A percentile compares a stretch with the other conserved stretches of the same genome.
These are phyloP conservation scores for Diaporthe velutina DNA, from an alignment of 2,329 filamentous ascomycete genomes.

Conservation along the genomic window DNA sequence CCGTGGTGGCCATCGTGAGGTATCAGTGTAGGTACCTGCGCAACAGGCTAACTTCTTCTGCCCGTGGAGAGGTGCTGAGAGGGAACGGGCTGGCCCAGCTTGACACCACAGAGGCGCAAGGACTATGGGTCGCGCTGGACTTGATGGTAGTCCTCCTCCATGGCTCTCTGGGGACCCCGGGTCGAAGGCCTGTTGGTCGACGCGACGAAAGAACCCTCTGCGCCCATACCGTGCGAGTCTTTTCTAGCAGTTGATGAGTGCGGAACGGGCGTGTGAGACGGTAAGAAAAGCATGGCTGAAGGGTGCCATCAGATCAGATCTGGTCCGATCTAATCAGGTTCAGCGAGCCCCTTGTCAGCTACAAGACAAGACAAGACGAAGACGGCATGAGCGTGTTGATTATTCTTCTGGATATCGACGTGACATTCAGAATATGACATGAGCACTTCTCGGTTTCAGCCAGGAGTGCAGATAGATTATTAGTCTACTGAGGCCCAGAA, in stretches of 20 bases:
- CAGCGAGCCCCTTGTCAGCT: constrained; percentile 11
- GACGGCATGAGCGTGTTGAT: not conserved
- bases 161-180: not conserved
- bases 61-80: not conserved
- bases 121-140: not conserved
- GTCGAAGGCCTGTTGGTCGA: constrained; percentile 7
- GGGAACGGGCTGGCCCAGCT: not conserved
- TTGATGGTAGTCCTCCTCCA: not conserved
- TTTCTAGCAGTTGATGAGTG: not conserved
- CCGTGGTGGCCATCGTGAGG: constrained; percentile 12
- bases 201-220: not conserved
- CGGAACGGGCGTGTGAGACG: not conserved
- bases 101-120: constrained; percentile 9
- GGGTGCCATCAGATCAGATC: constrained; percentile 18
- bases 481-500: not conserved
- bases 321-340: constrained; percentile 20
- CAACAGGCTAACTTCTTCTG: not conserved
- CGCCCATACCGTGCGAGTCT: not conserved
- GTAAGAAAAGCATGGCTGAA: not conserved
- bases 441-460: constrained; percentile 19
- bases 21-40: not conserved
- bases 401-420: not conserved
- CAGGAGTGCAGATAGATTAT: constrained; percentile 21
- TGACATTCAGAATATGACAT: constrained; percentile 20
- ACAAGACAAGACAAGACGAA: not conserved